A percentile compares a stretch with the other conserved stretches of the same genome.
These are phyloP conservation scores for Anthracocystis panici-leucophaei DNA, from an alignment of 1,284 basidiomycete species.

Conservation along the genomic window DNA sequence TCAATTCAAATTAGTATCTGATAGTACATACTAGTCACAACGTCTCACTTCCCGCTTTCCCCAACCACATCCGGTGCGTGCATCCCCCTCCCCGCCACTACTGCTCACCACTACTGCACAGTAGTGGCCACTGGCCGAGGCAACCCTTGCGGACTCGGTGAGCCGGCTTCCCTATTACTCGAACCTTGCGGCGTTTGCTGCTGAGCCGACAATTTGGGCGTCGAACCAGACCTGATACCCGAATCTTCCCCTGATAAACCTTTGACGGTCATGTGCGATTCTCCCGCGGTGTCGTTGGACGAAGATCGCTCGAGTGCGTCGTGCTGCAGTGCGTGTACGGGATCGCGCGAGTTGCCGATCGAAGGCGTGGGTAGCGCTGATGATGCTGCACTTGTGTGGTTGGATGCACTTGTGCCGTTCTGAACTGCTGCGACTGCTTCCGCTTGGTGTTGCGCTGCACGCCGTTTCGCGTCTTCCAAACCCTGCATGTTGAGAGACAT, in stretches of 20 bases:
- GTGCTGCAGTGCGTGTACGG: constrained; percentile 26
- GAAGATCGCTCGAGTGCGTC: constrained; percentile 25
- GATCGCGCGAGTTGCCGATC: constrained; percentile 20
- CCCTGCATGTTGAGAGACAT: constrained; percentile 39
- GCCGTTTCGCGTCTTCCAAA: constrained; percentile 40
- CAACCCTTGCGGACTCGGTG: constrained; percentile 43
- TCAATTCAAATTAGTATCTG: constrained; percentile 19
- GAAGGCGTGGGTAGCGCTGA: constrained; percentile 29
- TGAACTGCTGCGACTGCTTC: constrained; percentile 8
- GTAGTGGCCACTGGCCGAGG: constrained; percentile 46
- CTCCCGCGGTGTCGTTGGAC: constrained; percentile 23
- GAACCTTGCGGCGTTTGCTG: constrained; percentile 13
- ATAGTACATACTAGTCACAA: constrained; percentile 11
- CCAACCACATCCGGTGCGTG: no score
- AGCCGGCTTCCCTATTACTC: constrained; percentile 30
- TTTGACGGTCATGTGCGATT: constrained; percentile 46
- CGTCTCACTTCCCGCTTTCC: no score
- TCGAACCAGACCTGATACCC: constrained; percentile 18
- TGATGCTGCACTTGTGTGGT: constrained; percentile 15
- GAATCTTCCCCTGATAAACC: constrained; percentile 25
- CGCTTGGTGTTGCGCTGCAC: constrained; percentile 40
- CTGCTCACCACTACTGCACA: constrained; percentile 23
- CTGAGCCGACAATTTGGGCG: constrained; percentile 37
- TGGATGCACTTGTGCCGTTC: constrained; percentile 4
- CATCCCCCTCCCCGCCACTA: no score